These are phyloP conservation scores for Coemansia sp. DNA, from an alignment of 192 early-diverging fungal species.

Conservation along the genomic window DNA sequence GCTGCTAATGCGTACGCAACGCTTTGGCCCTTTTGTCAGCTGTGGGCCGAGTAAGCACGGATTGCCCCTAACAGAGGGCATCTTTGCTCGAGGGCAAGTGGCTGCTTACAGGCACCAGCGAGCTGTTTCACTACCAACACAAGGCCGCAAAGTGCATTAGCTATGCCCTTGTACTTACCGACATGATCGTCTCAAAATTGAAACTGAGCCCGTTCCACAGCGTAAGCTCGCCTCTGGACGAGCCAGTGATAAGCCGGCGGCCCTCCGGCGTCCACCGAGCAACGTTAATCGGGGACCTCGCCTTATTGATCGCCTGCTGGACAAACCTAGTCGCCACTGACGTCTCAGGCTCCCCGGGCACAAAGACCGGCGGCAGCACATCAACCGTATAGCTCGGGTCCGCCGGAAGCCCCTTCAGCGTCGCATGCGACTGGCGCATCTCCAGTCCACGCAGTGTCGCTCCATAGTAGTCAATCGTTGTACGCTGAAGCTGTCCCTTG, in stretches of 20 bases:
- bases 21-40: too few species aligned
- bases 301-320: constrained; percentile 73
- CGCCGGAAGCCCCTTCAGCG: constrained; percentile 18
- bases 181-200: constrained; percentile 96
- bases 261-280: constrained; percentile 97
- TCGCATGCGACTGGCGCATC: constrained; percentile 2
- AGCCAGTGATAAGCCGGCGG: constrained; percentile 85
- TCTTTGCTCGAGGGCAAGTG: too few species aligned
- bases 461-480: constrained; percentile 91
- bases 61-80: too few species aligned
- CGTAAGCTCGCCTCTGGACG: constrained; percentile 91
- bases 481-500: constrained; percentile 83
- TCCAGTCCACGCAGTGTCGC: constrained; percentile 70
- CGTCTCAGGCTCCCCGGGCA: constrained; percentile 30
- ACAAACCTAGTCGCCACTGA: constrained; percentile 34
- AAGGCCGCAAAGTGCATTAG: background rate
- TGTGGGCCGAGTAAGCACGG: too few species aligned
- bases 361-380: constrained; percentile 53
- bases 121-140: too few species aligned
- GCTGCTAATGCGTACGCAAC: too few species aligned
- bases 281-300: constrained; percentile 84
- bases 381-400: constrained; percentile 46
- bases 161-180: constrained; percentile 39
- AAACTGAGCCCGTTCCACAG: constrained; percentile 97
- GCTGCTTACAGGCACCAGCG: too few species aligned